Base-by-base conservation (phyloP, 345 rosid species). In the Abelmoschus esculentus region DNA sequence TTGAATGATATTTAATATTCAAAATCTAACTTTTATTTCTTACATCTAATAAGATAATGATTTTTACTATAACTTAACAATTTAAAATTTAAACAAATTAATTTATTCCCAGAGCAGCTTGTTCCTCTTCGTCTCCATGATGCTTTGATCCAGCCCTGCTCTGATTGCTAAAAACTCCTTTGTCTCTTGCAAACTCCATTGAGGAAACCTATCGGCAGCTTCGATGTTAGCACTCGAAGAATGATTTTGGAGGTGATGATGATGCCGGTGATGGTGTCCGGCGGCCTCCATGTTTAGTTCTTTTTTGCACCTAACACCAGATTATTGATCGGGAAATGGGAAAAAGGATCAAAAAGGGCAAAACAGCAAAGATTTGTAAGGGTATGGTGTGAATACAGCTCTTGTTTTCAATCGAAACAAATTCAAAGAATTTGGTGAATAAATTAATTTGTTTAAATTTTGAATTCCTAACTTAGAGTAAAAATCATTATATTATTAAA, bases 81-180 rank as follows among this genome's bases (percentile, higher is more conserved):
- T n/a, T n/a, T n/a, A n/a, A n/a, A n/a, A n/a, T n/a, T n/a, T n/a
- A n/a, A n/a, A n/a, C n/a, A n/a, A n/a, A n/a, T n/a, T n/a, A n/a
- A n/a, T n/a, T n/a, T n/a, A n/a, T 74, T 88, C 96, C 99, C 99
- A 95, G 5, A 95, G 83, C 62, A 83, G 83, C 81, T 95, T 95
- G 84, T 95, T 95, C 50, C 99, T 79, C 70, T 95, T 95, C 7
- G 92, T 95, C 83, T 91, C 99, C 97, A 91, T 86, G 91, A 95
- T 91, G 72, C 78, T 77, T 53, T 71, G 90, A 80, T 95, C 99
- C 26, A 95, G 78, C 75, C 87, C 97, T 38, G 88, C 93, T 77
- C 99, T 80, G 78, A 91, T 87, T 62, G 70, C 61, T 82, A 95
- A 68, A 64, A 95, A 87, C 80, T 95, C 96, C 76, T 81, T 95